phyloP scores from a whole-genome alignment of 768 basidiomycete genomes.

The Dioszegia hungarica region DNA sequence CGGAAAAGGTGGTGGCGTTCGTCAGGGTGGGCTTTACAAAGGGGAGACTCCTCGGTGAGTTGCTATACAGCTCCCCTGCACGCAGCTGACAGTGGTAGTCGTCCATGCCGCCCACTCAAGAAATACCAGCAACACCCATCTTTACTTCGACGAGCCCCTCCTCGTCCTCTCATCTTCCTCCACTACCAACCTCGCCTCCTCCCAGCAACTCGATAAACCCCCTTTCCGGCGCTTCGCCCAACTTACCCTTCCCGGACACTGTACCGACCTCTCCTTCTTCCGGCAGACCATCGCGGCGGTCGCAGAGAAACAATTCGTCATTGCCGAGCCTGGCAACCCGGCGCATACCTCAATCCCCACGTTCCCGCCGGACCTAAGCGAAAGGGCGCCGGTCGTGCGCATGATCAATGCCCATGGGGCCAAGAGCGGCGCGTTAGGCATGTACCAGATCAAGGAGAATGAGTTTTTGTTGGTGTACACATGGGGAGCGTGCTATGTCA shows the following conservation, averaged over 20 bases:
- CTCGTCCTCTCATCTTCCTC: neutral
- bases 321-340: slow-evolving; percentile 43
- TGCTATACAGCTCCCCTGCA: neutral
- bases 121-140: slow-evolving; percentile 27
- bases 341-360: slow-evolving; percentile 30
- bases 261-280: slow-evolving; percentile 38
- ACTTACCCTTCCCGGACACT: slow-evolving; percentile 30
- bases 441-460: slow-evolving; percentile 42
- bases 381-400: slow-evolving; percentile 17
- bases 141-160: slow-evolving; percentile 37
- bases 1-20: slow-evolving; percentile 25
- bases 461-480: slow-evolving; percentile 43
- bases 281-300: slow-evolving; percentile 37
- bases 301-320: slow-evolving; percentile 28
- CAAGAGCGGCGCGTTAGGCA: slow-evolving; percentile 24
- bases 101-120: slow-evolving; percentile 24
- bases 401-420: slow-evolving; percentile 13
- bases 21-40: slow-evolving; percentile 34
- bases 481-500: slow-evolving; percentile 41
- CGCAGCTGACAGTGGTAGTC: slow-evolving; percentile 9
- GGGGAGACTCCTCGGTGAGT: slow-evolving; percentile 30
- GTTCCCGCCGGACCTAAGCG: slow-evolving; percentile 13
- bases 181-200: neutral
- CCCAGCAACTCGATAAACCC: neutral
- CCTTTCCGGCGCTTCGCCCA: slow-evolving; percentile 31